Base-by-base conservation (phyloP, 148 eudicot genomes). In the Amaranthus cruentus region DNA sequence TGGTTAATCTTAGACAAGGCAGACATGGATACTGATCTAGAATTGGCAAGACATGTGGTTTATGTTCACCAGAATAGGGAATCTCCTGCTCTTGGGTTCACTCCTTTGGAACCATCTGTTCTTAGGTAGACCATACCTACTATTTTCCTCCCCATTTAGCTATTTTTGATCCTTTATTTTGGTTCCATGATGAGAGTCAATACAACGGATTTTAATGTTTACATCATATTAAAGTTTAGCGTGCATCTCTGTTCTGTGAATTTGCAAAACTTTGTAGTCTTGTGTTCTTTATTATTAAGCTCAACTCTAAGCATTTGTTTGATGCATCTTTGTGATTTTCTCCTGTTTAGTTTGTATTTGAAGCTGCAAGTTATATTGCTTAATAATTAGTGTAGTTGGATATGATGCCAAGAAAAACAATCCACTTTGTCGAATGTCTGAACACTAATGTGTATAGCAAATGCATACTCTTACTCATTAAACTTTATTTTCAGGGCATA, bases 1-100 rank as follows among this genome's bases (percentile, higher is more conserved):
- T 96, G 99, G 97, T 75, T 96, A 80, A 96, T 96, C 77, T 86
- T 96, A 74, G 99, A 96, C 80, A 84, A 87, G 73, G 99, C 99
- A 52, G 99, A 96, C 80, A 96, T 96, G 99, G 99, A 96, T 74
- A 88, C 79, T 63, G 99, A 96, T 86, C 97, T 96, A 78, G 99
- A 96, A 81, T 55, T 96, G 92, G 97, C 99, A 61, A 89, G 99
- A 78, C 97, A 96, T 81, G 96, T 96, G 71, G 94, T 96, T 55
- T 91, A 92, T 83, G 99, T 96, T 69, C 99, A 96, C 76, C 97
- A 92, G 73, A 85, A 93, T 54, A 88, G 78, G 78, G 97, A 96
- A 85, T 92, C 97, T 66, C 99, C 97, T 74, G 92, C 96, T 68
- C 94, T 92, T 72, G 99, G 99, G 59, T 95, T 95, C 80, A 84